phyloP scores from a whole-genome alignment of 345 rosid genomes.

The Gynandropsis gynandra region DNA sequence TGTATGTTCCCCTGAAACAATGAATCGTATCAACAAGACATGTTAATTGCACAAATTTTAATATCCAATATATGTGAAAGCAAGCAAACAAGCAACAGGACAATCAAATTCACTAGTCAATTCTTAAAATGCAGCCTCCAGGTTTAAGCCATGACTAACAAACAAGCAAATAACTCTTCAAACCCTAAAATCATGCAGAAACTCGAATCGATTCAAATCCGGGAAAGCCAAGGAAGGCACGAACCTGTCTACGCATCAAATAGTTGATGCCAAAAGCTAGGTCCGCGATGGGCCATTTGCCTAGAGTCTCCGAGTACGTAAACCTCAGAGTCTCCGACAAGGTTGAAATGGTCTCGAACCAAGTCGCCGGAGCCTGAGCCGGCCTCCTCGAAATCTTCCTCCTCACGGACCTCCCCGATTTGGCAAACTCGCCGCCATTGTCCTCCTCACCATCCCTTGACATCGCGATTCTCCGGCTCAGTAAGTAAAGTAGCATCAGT shows the following conservation, averaged over 20 bases:
- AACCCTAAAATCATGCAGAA: background rate
- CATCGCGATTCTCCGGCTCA: slow-evolving; percentile 49
- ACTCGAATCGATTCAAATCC: background rate
- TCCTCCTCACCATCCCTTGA: slow-evolving; percentile 32
- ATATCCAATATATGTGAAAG: background rate
- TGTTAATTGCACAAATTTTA: background rate
- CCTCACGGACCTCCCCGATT: slow-evolving; percentile 59
- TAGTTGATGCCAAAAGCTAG: slow-evolving; percentile 94
- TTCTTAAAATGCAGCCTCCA: background rate
- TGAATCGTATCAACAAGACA: background rate
- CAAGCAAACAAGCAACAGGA: no score
- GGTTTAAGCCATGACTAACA: background rate
- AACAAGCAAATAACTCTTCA: background rate
- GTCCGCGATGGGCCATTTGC: slow-evolving; percentile 97
- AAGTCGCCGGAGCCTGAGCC: slow-evolving; percentile 91
- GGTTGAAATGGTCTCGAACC: slow-evolving; percentile 83
- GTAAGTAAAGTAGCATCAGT: slow-evolving; percentile 51
- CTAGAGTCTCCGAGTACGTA: slow-evolving; percentile 89
- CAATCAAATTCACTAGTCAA: no score
- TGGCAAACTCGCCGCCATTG: slow-evolving; percentile 43
- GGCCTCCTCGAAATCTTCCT: slow-evolving; percentile 62
- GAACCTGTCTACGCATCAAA: slow-evolving; percentile 81
- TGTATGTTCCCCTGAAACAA: slow-evolving; percentile 62
- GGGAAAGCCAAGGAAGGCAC: slow-evolving; percentile 13
- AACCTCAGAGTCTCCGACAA: slow-evolving; percentile 81